A percentile compares a stretch with the other conserved stretches of the same genome.
Evolutionary conservation across 495 filamentous ascomycete species (phyloP).

Genomic region (Lepidopterella palustris): DNA sequence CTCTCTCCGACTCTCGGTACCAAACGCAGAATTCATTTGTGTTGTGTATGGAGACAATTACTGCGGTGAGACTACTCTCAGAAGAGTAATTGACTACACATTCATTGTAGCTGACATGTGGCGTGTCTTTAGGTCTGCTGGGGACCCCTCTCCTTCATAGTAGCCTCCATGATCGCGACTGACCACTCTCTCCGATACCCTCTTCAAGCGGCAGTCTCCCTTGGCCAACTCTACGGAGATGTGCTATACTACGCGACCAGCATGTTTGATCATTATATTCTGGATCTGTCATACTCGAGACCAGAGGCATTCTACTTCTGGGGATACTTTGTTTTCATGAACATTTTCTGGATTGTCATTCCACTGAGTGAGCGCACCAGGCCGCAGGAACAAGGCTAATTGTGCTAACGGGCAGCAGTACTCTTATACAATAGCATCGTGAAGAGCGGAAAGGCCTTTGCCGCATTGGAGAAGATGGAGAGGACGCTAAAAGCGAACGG

Average conservation of each 20-base stretch:
- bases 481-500: conserved; percentile 20
- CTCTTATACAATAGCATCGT: conserved; percentile 18
- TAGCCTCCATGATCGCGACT: conserved; percentile 54
- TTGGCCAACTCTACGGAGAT: conserved; percentile 82
- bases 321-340: conserved; percentile 82
- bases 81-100: not conserved
- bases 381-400: not conserved
- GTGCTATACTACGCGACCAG: conserved; percentile 80
- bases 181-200: conserved; percentile 60
- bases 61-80: conserved; percentile 50
- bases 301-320: conserved; percentile 81
- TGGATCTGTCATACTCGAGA: conserved; percentile 56
- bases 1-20: conserved; percentile 76
- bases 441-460: conserved; percentile 15
- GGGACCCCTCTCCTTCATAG: conserved; percentile 72
- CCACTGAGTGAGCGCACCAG: conserved; percentile 41
- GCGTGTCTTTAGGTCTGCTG: conserved; percentile 49
- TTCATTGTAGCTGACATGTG: not conserved
- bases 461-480: conserved; percentile 22
- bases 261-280: conserved; percentile 56
- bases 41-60: conserved; percentile 77
- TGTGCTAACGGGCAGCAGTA: not conserved
- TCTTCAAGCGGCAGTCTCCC: conserved; percentile 62
- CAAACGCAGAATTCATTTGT: conserved; percentile 73
- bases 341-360: conserved; percentile 78